Conservation (phyloP, 164 flowering plant genomes). For the Nymphaea colorata region DNA sequence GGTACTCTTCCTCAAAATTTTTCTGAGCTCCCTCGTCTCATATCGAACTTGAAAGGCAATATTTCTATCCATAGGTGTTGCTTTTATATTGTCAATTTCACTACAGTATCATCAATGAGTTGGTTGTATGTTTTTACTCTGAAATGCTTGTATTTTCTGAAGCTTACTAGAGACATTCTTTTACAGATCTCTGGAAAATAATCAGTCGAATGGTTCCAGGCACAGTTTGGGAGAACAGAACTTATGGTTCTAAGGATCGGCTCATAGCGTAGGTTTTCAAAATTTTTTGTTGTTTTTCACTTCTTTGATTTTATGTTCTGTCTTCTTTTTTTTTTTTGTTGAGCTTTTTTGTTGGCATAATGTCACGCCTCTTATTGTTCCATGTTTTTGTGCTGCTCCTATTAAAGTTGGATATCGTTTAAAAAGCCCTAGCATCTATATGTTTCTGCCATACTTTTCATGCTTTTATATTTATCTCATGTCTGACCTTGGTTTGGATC, state of each 20-base stretch:
- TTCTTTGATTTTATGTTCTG: neutral
- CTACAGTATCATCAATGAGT: neutral
- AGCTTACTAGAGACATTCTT: neutral
- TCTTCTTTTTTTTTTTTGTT: no score
- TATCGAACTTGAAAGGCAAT: no score
- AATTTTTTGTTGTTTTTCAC: neutral
- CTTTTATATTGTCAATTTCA: neutral
- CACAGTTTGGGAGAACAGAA: constrained; percentile 48
- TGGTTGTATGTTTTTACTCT: no score
- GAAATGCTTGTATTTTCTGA: no score
- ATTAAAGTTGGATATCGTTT: constrained; percentile 64
- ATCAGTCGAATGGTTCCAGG: no score
- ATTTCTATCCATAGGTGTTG: no score
- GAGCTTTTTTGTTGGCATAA: no score
- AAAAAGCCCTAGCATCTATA: constrained; percentile 79
- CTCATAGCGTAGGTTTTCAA: constrained; percentile 42
- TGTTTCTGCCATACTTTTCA: constrained; percentile 33
- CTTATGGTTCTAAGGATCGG: constrained; percentile 21
- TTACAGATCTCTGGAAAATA: constrained; percentile 50
- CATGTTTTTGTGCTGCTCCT: constrained; percentile 66
- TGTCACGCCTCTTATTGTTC: neutral
- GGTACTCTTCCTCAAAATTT: constrained; percentile 60
- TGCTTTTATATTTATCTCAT: constrained; percentile 38
- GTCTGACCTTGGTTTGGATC: constrained; percentile 32
- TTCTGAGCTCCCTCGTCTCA: constrained; percentile 46